These are phyloP conservation scores for Morella rubra DNA, from an alignment of 306 rosid genomes.

Conservation along the genomic window DNA sequence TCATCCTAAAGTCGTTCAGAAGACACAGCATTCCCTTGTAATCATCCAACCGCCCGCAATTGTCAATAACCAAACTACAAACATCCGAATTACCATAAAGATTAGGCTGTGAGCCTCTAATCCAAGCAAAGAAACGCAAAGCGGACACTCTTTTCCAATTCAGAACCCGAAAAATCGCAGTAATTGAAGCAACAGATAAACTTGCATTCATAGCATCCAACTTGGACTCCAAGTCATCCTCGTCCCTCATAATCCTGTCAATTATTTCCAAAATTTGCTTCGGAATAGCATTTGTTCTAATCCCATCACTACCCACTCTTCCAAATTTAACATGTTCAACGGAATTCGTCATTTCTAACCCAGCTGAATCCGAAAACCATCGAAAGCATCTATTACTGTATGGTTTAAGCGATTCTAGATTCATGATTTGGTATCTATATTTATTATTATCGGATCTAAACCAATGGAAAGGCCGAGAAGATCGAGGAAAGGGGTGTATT, in stretches of 20 bases:
- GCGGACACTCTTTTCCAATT: constrained; percentile 47
- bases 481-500: constrained; percentile 21
- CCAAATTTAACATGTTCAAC: neutral
- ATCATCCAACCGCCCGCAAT: constrained; percentile 59
- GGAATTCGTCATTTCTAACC: neutral
- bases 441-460: neutral
- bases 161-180: constrained; percentile 40
- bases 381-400: constrained; percentile 24
- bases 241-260: constrained; percentile 41
- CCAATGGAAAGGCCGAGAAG: constrained; percentile 17
- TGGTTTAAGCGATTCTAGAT: constrained; percentile 5
- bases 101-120: constrained; percentile 31
- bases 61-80: constrained; percentile 54
- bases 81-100: constrained; percentile 40
- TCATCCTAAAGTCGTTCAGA: constrained; percentile 39
- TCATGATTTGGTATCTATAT: neutral
- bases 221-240: constrained; percentile 42
- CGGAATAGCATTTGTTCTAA: constrained; percentile 19
- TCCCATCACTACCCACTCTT: constrained; percentile 11
- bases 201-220: constrained; percentile 45
- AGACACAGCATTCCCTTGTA: constrained; percentile 50
- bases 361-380: constrained; percentile 27
- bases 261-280: constrained; percentile 48
- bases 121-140: constrained; percentile 59
- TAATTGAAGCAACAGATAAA: constrained; percentile 35